Percentiles rank a stretch among this genome's conserved stretches.
Evolutionary conservation across 331 rosid genomes (phyloP).

Genomic region (Arachis monticola): DNA sequence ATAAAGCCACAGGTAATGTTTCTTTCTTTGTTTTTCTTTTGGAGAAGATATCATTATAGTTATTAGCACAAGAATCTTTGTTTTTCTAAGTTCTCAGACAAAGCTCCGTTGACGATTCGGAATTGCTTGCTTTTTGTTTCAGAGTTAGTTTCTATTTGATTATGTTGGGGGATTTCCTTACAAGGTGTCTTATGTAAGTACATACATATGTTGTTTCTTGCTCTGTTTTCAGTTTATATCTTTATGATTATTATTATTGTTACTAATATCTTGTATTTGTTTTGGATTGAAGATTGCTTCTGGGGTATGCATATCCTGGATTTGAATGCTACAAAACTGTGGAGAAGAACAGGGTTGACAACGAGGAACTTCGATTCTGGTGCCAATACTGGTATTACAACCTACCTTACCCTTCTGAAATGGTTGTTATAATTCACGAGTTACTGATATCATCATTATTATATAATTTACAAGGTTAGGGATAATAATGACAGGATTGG

Average conservation of each 20-base stretch:
- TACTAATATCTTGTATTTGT: background rate
- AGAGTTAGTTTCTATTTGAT: slow-evolving; percentile 30
- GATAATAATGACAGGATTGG: slow-evolving; percentile 4
- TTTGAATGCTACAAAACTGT: slow-evolving; percentile 79
- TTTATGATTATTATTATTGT: background rate
- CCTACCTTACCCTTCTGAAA: slow-evolving; percentile 14
- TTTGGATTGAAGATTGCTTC: slow-evolving; percentile 58
- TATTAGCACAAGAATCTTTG: no score
- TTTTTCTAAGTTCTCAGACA: background rate
- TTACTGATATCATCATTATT: background rate
- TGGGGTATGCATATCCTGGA: slow-evolving; percentile 97
- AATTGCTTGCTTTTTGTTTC: slow-evolving; percentile 38
- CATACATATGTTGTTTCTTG: background rate
- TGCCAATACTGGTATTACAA: slow-evolving; percentile 84
- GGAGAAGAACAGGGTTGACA: slow-evolving; percentile 65
- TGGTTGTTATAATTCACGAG: background rate
- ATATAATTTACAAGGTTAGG: slow-evolving; percentile 13
- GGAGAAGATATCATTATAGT: background rate
- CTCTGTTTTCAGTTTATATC: background rate
- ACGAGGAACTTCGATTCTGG: slow-evolving; percentile 90
- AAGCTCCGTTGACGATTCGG: background rate
- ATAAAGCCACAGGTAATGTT: slow-evolving; percentile 35
- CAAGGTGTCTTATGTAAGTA: slow-evolving; percentile 60
- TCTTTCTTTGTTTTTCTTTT: background rate
- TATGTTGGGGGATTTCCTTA: slow-evolving; percentile 70